A percentile compares a stretch with the other conserved stretches of the same genome.
Conservation (phyloP, 2,329 filamentous ascomycete species). For the Ophiosphaerella narmari region DNA sequence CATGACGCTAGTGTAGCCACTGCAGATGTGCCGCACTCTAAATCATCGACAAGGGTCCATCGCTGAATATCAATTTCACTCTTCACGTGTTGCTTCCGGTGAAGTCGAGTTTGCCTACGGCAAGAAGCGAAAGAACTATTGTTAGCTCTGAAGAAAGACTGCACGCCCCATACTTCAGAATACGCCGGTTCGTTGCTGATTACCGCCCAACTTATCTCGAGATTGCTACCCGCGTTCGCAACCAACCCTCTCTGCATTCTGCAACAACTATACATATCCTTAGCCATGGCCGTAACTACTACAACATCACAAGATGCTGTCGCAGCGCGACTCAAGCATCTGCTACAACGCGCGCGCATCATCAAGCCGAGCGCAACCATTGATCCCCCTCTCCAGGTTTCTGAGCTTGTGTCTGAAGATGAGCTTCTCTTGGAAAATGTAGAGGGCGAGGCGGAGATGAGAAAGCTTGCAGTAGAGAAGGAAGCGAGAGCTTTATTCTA, state of each 20-base stretch:
- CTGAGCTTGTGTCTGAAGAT: conserved; percentile 42
- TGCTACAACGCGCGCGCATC: conserved; percentile 48
- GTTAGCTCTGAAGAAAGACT: no score
- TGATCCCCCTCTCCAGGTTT: conserved; percentile 51
- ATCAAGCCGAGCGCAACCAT: conserved; percentile 49
- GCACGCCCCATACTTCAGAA: no score
- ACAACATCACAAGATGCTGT: conserved; percentile 31
- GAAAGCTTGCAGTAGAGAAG: conserved; percentile 76
- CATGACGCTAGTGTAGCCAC: conserved; percentile 5
- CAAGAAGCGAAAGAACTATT: no score
- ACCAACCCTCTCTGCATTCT: neutral
- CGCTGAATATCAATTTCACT: conserved; percentile 7
- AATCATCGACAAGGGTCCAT: conserved; percentile 12
- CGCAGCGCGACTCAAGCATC: conserved; percentile 41
- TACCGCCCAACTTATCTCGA: no score
- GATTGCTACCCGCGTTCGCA: no score
- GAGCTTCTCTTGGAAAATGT: conserved; percentile 33
- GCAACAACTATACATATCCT: neutral
- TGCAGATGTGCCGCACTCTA: conserved; percentile 14
- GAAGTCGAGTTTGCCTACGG: no score
- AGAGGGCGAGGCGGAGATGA: conserved; percentile 53
- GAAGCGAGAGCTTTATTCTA: conserved; percentile 83
- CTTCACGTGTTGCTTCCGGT: neutral
- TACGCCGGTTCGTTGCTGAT: no score
- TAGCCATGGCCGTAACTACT: conserved; percentile 34